Base-by-base conservation (phyloP, 495 filamentous ascomycete species). In the Bacidia gigantensis region DNA sequence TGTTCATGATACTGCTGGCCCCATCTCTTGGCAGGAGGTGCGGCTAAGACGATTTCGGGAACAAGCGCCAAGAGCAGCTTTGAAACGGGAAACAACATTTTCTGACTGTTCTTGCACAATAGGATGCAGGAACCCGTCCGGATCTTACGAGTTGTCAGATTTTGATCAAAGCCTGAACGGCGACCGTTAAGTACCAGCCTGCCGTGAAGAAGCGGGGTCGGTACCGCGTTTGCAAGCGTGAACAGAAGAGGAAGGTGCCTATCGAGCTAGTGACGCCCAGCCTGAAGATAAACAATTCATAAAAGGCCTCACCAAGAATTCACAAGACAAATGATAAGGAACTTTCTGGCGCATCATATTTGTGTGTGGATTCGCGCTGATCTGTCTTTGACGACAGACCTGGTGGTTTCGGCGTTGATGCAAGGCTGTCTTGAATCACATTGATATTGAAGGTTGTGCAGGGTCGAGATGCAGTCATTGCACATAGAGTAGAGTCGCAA, bases 1-100 rank as follows among this genome's bases (percentile, higher is more conserved):
- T 63, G 61, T 10, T 51, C 64, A 26, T 57, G 41, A 53, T 57
- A 32, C 23, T 60, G 54, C 24, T 50, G 29, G 32, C 25, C 25
- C 45, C 45, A 47, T 24, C 45, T 20, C 45, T 24, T 47, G 2
- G 45, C 20, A 26, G 45, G 45, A 14, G 25, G n/a, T n/a, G n/a
- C 2, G n/a, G 47, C 47, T 50, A 50, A 26, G 14, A 21, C 26
- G 18, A n/a, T 35, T 50, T 26, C n/a, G 24, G 47, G 25, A 21
- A 50, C n/a, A 11, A 50, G 47, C 26, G 47, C 47, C 47, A 50
- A 50, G 47, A 38, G 14, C 7, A 38, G 26, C n/a, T 38, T 35
- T 44, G 41, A 44, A 44, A 44, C 7, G 18, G 18, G 47, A 38
- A 35, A 50, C 47, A 35, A n/a, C n/a, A n/a, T n/a, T n/a, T 1